These are phyloP conservation scores for Rhizopus sp. DNA, from an alignment of 371 early-diverging fungal species.

Conservation along the genomic window DNA sequence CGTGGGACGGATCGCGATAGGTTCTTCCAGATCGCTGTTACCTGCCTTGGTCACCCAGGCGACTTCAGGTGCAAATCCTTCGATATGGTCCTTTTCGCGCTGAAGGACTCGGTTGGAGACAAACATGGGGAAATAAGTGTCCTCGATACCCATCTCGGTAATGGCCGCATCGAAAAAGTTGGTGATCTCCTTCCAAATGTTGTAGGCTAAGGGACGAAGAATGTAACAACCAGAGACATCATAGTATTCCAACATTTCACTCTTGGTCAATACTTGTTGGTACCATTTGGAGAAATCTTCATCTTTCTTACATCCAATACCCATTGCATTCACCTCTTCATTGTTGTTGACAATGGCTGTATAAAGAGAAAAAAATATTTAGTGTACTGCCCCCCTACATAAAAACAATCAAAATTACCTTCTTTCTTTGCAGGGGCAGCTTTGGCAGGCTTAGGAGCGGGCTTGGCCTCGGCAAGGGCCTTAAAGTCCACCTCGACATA, in stretches of 20 bases:
- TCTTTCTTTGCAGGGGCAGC: slow-evolving; percentile 36
- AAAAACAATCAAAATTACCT: slow-evolving; percentile 27
- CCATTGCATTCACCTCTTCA: slow-evolving; percentile 75
- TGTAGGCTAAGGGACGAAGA: slow-evolving; percentile 96
- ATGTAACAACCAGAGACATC: slow-evolving; percentile 99
- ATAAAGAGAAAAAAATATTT: not conserved
- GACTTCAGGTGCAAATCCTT: slow-evolving; percentile 99
- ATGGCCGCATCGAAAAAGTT: slow-evolving; percentile 93
- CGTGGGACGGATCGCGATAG: slow-evolving; percentile 99
- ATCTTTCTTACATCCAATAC: slow-evolving; percentile 91
- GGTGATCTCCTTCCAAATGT: slow-evolving; percentile 97
- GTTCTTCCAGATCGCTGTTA: slow-evolving; percentile 90
- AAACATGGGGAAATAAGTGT: slow-evolving; percentile 99
- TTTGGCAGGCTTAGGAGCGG: slow-evolving; percentile 38
- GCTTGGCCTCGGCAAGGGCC: slow-evolving; percentile 46
- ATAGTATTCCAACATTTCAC: slow-evolving; percentile 99
- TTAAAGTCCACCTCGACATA: slow-evolving; percentile 47
- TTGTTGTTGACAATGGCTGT: slow-evolving; percentile 31
- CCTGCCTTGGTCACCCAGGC: slow-evolving; percentile 99
- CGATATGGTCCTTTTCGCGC: slow-evolving; percentile 99
- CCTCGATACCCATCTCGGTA: slow-evolving; percentile 93
- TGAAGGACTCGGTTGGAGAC: slow-evolving; percentile 91
- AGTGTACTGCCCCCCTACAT: not conserved
- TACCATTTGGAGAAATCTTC: slow-evolving; percentile 96
- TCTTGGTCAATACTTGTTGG: slow-evolving; percentile 89